phyloP scores from a whole-genome alignment of 1,284 basidiomycete species.

The Naganishia sp. region DNA sequence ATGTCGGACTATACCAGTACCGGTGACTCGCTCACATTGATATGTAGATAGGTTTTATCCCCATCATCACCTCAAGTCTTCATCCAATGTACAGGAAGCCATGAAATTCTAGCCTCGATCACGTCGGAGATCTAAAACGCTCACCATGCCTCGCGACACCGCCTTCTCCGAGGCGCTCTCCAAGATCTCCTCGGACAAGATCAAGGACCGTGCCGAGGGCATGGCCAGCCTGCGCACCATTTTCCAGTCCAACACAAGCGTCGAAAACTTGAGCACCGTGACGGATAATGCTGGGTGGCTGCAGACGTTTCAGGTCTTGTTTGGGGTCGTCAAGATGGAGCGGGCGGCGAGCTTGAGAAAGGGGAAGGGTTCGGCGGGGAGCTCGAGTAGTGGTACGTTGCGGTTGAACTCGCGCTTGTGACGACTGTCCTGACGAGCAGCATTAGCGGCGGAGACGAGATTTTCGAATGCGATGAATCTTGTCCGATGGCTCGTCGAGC shows the following conservation, averaged over 20 bases:
- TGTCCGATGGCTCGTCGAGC: slow-evolving; percentile 70
- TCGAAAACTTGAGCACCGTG: slow-evolving; percentile 61
- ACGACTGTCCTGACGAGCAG: not conserved
- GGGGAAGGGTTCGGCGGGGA: slow-evolving; percentile 6
- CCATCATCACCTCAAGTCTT: too few relatives aligned
- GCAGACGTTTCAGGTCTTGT: slow-evolving; percentile 71
- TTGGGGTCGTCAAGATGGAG: slow-evolving; percentile 66
- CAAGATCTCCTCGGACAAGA: slow-evolving; percentile 65
- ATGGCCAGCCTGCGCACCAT: slow-evolving; percentile 62
- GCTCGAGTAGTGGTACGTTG: slow-evolving; percentile 7
- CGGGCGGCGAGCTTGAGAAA: slow-evolving; percentile 52
- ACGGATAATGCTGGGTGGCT: slow-evolving; percentile 64
- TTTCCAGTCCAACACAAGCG: slow-evolving; percentile 62
- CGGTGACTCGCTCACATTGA: too few relatives aligned
- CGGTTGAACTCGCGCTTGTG: not conserved
- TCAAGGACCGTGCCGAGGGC: slow-evolving; percentile 72
- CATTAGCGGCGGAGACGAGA: slow-evolving; percentile 59
- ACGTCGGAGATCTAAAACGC: too few relatives aligned
- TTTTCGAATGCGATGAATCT: slow-evolving; percentile 65
- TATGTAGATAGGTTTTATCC: too few relatives aligned
- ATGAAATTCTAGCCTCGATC: too few relatives aligned
- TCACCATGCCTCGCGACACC: slow-evolving; percentile 24
- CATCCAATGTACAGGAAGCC: too few relatives aligned
- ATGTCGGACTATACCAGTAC: too few relatives aligned
- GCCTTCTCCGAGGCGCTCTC: slow-evolving; percentile 56